Percentiles rank a stretch among this genome's conserved stretches.
phyloP scores from a whole-genome alignment of 306 rosid species.

The Pyrus bretschneideri region DNA sequence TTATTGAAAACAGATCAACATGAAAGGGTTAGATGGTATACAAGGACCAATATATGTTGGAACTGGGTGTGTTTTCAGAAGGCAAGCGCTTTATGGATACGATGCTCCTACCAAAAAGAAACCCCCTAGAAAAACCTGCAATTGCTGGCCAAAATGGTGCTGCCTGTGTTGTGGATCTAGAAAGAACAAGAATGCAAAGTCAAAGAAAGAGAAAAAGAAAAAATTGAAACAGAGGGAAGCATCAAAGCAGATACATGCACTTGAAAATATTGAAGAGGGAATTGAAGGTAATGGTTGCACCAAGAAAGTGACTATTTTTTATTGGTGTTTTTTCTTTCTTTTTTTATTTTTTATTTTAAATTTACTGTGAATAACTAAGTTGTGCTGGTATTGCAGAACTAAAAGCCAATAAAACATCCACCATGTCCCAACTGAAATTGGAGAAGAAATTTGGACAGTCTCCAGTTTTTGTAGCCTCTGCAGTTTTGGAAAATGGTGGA shows the following conservation, averaged over 20 bases:
- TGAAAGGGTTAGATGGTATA: slow-evolving; percentile 93
- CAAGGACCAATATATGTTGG: slow-evolving; percentile 99
- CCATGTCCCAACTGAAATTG: slow-evolving; percentile 56
- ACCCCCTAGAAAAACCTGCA: slow-evolving; percentile 83
- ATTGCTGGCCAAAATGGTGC: slow-evolving; percentile 95
- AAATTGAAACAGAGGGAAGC: slow-evolving; percentile 83
- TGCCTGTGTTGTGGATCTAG: slow-evolving; percentile 58
- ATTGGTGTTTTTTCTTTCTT: background rate
- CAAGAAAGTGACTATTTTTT: background rate
- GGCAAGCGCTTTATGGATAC: slow-evolving; percentile 77
- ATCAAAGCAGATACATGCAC: slow-evolving; percentile 94
- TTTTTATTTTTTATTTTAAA: background rate
- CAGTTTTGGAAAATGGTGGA: slow-evolving; percentile 82
- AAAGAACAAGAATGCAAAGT: slow-evolving; percentile 54
- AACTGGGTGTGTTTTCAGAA: slow-evolving; percentile 95
- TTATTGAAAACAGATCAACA: slow-evolving; percentile 67
- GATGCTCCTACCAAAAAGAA: slow-evolving; percentile 89
- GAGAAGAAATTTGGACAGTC: slow-evolving; percentile 94
- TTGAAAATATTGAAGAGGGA: slow-evolving; percentile 84
- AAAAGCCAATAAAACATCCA: slow-evolving; percentile 34
- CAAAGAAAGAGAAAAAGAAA: slow-evolving; percentile 61
- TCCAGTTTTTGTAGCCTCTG: slow-evolving; percentile 72
- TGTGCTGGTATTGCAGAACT: slow-evolving; percentile 41
- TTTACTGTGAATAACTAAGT: slow-evolving; percentile 2
- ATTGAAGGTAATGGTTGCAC: slow-evolving; percentile 45